These are phyloP conservation scores for Serendipita sp. DNA, from an alignment of 768 basidiomycete genomes.

Conservation along the genomic window DNA sequence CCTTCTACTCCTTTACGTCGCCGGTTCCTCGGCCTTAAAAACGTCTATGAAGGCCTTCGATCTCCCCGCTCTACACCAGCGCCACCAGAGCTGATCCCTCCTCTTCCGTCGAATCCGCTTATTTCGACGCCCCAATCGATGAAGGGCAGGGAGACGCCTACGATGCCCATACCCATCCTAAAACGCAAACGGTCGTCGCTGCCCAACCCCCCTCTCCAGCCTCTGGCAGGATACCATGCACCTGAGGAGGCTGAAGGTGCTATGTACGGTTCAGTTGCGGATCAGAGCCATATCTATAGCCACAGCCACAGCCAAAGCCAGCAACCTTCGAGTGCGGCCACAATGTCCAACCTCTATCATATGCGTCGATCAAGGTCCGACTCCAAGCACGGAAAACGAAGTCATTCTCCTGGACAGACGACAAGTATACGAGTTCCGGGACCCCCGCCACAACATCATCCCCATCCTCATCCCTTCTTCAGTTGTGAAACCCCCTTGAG, in stretches of 20 bases:
- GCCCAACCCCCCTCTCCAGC: slow-evolving; percentile 1
- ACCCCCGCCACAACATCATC: slow-evolving; percentile 1
- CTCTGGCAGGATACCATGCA: neutral
- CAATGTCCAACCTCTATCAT: neutral
- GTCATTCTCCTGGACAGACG: slow-evolving; percentile 5
- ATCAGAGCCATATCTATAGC: neutral
- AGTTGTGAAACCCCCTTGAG: neutral
- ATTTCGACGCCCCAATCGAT: neutral
- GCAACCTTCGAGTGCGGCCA: neutral
- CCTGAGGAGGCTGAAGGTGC: neutral
- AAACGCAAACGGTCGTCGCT: neutral
- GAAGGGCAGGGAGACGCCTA: neutral
- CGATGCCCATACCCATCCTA: neutral
- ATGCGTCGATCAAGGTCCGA: neutral
- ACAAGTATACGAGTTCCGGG: slow-evolving; percentile 2
- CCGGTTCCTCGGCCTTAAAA: neutral
- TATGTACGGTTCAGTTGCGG: neutral
- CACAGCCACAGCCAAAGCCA: neutral
- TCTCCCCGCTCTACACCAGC: neutral
- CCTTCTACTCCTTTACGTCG: neutral
- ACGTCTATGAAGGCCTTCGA: neutral
- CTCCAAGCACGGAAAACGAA: neutral
- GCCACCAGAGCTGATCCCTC: neutral
- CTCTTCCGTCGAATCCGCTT: neutral
- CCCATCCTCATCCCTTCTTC: slow-evolving; percentile 4